phyloP scores from a whole-genome alignment of 148 eudicot species.

The Silene latifolia region DNA sequence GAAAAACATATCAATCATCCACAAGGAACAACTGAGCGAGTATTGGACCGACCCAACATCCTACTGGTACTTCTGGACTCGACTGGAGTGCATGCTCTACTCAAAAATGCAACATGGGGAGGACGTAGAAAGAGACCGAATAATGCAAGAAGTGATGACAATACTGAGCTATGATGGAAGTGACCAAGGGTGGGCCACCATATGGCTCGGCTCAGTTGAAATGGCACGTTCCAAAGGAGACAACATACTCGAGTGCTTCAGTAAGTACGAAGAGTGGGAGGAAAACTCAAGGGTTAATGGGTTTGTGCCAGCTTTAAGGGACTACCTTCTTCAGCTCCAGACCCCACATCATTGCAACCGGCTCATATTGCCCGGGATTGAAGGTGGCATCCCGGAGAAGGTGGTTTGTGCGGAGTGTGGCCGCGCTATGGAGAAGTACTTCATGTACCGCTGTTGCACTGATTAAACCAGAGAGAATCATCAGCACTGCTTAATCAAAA shows the following conservation, averaged over 20 bases:
- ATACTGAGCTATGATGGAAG: slow-evolving; percentile 67
- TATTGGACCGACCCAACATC: slow-evolving; percentile 42
- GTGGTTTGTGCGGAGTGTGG: slow-evolving; percentile 75
- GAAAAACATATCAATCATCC: slow-evolving; percentile 29
- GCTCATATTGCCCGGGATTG: slow-evolving; percentile 63
- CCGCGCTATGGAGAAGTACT: slow-evolving; percentile 75
- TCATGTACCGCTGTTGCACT: slow-evolving; percentile 88
- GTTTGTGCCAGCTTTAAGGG: slow-evolving; percentile 53
- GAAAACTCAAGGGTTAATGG: slow-evolving; percentile 41
- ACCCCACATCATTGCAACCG: slow-evolving; percentile 76
- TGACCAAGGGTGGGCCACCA: slow-evolving; percentile 73
- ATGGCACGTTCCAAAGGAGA: slow-evolving; percentile 57
- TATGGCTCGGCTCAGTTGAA: slow-evolving; percentile 48
- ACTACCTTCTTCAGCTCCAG: slow-evolving; percentile 41
- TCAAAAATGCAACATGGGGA: slow-evolving; percentile 63
- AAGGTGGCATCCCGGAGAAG: slow-evolving; percentile 36
- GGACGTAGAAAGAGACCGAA: slow-evolving; percentile 40
- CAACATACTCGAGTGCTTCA: slow-evolving; percentile 32
- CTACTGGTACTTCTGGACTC: slow-evolving; percentile 80
- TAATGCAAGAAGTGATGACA: slow-evolving; percentile 64
- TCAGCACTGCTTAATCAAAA: neutral
- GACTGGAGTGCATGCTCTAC: slow-evolving; percentile 84
- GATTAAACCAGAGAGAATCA: slow-evolving; percentile 32
- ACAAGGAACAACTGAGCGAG: slow-evolving; percentile 35
- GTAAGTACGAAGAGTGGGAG: slow-evolving; percentile 46